Base-by-base conservation (phyloP, 352 stramenopile species). In the Globisporangium camurandrum region DNA sequence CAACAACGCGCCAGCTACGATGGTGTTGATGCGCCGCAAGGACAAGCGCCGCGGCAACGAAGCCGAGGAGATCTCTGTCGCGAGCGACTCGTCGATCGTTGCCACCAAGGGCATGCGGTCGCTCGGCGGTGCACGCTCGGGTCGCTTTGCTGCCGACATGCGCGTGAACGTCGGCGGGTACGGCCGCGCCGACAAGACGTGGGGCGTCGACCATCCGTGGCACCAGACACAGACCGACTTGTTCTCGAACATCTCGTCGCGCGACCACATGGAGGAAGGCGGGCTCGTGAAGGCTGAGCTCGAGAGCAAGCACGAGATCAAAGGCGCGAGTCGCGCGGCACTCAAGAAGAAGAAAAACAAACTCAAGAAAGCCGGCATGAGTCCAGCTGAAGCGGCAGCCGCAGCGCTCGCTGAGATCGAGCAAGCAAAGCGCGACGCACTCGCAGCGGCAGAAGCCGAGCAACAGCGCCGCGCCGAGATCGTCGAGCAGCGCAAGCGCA, bases 131-230 rank as follows among this genome's bases (percentile, higher is more conserved):
- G 72, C 70, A 30, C 71, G 71, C 45, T 68, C 71, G 1, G 79
- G 79, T 16, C 75, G 76, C 23, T 90, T 90, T 46, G 79, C 79
- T 24, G 79, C 79, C 46, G 79, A 90, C 59, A 90, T 90, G 79
- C 79, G 79, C 49, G 63, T 83, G 23, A 75, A 68, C 23, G 62
- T 86, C 8, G 75, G 79, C 24, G 76, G 76, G 46, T 90, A 90
- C 59, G 79, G 79, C 1, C 79, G 79, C 40, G 62, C 74, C n/a
- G 76, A 90, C 67, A 73, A 86, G 46, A 88, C 73, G 27, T 88
- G 75, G 74, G 74, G 71, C 42, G 73, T 88, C 40, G 79, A 90
- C 62, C 75, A 88, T 59, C 75, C 75, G 50, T 88, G 76, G 79
- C 79, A 90, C 51, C 66, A 75, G 52, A 87, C 74, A 24, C 58